Conservation (phyloP, 345 rosid genomes). For the Bruguiera gymnorhiza region DNA sequence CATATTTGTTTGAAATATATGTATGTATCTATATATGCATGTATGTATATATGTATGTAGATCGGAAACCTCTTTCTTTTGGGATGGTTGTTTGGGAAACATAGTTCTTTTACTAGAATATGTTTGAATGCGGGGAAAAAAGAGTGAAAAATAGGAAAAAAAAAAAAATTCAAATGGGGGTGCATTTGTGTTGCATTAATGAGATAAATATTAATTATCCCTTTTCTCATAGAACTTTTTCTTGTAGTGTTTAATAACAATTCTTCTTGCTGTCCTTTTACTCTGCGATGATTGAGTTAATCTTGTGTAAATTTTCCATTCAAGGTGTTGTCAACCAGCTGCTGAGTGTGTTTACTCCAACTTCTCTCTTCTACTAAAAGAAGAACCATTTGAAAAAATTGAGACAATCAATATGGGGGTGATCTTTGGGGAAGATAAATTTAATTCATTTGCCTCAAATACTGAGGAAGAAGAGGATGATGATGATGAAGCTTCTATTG, state of each 20-base stretch:
- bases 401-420: conserved; percentile 57
- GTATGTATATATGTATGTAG: no score
- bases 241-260: not conserved
- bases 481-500: conserved; percentile 55
- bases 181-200: no score
- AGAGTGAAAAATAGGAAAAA: no score
- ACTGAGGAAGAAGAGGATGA: conserved; percentile 26
- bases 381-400: conserved; percentile 69
- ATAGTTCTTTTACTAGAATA: no score
- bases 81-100: no score
- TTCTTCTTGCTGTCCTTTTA: not conserved
- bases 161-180: no score
- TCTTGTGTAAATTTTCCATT: conserved; percentile 4
- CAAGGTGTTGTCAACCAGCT: conserved; percentile 72
- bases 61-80: no score
- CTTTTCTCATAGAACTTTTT: no score
- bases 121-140: no score
- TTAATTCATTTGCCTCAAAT: conserved; percentile 20
- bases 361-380: conserved; percentile 63
- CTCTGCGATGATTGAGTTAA: not conserved
- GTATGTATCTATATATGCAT: no score
- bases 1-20: no score
- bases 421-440: conserved; percentile 35
- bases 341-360: conserved; percentile 72
- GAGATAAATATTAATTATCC: no score